Percentiles rank a stretch among this genome's conserved stretches.
phyloP scores from a whole-genome alignment of 495 filamentous ascomycete genomes.

The Neurospora sublineolata region DNA sequence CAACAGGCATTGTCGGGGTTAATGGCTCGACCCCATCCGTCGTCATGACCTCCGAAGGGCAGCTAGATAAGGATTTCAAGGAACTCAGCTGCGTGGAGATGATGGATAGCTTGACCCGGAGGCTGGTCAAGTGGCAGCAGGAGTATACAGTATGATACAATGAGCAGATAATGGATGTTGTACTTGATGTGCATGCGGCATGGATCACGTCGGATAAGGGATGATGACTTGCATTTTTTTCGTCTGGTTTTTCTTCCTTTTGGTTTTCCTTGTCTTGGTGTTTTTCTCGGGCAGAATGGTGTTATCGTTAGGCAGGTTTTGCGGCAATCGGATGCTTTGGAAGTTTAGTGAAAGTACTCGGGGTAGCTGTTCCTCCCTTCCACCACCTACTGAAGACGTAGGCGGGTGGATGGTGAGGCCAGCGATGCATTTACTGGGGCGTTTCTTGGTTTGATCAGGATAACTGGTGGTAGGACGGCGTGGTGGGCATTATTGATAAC shows the following conservation, averaged over 20 bases:
- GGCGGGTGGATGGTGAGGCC: neutral
- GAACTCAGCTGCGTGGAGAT: slow-evolving; percentile 62
- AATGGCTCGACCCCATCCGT: neutral
- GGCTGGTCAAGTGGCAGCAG: slow-evolving; percentile 70
- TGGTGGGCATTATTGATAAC: neutral
- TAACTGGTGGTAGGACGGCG: neutral
- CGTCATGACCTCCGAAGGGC: neutral
- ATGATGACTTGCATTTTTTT: neutral
- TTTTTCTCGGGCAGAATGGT: neutral
- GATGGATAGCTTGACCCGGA: slow-evolving; percentile 69
- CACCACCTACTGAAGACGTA: neutral
- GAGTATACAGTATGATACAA: slow-evolving; percentile 28
- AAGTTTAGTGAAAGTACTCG: neutral
- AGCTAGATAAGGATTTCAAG: slow-evolving; percentile 45
- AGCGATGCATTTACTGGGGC: neutral
- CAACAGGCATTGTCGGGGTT: neutral
- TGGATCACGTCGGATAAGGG: neutral
- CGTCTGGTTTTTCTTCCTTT: neutral
- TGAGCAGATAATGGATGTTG: neutral
- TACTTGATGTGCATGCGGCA: neutral
- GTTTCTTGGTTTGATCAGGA: neutral
- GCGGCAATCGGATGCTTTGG: neutral
- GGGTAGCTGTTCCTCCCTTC: neutral
- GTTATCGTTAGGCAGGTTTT: neutral
- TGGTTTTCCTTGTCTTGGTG: neutral